Evolutionary conservation across 1,284 basidiomycete genomes (phyloP).

Genomic region (Microbotryum lychnidis-dioicae): DNA sequence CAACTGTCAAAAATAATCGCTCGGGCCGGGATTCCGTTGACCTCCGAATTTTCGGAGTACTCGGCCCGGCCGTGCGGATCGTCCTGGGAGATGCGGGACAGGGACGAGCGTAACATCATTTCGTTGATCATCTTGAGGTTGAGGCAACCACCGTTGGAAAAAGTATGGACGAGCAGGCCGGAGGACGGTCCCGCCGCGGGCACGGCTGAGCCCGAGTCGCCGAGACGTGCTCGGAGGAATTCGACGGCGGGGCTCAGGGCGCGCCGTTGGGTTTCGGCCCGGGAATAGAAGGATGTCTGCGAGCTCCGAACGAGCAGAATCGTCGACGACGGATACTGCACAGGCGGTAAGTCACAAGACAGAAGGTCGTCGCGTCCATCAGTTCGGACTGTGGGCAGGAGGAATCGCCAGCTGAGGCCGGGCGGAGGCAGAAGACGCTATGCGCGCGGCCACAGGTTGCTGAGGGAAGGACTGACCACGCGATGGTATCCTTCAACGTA

Average conservation of each 20-base stretch:
- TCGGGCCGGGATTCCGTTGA: constrained; percentile 7
- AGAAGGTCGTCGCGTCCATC: too few species aligned
- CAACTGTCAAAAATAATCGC: constrained; percentile 27
- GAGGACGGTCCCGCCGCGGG: not conserved
- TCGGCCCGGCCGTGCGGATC: too few species aligned
- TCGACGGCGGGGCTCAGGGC: constrained; percentile 15
- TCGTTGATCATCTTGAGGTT: constrained; percentile 19
- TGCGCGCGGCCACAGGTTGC: not conserved
- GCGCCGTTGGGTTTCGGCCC: not conserved
- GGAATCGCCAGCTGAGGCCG: too few species aligned
- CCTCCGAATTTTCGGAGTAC: not conserved
- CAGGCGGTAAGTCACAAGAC: too few species aligned
- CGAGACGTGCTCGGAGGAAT: constrained; percentile 1
- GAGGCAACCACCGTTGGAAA: constrained; percentile 25
- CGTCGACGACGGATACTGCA: constrained; percentile 17
- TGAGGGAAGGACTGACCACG: constrained; percentile 3
- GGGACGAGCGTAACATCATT: constrained; percentile 1
- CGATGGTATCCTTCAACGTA: constrained; percentile 11
- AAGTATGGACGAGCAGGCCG: constrained; percentile 19
- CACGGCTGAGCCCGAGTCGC: not conserved
- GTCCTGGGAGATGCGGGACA: too few species aligned
- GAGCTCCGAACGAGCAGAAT: constrained; percentile 22
- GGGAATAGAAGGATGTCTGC: constrained; percentile 16
- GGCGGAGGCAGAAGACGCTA: too few species aligned
- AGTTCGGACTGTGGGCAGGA: too few species aligned